Evolutionary conservation across 1,284 basidiomycete genomes (phyloP).

Genomic region (Melampsora americana): DNA sequence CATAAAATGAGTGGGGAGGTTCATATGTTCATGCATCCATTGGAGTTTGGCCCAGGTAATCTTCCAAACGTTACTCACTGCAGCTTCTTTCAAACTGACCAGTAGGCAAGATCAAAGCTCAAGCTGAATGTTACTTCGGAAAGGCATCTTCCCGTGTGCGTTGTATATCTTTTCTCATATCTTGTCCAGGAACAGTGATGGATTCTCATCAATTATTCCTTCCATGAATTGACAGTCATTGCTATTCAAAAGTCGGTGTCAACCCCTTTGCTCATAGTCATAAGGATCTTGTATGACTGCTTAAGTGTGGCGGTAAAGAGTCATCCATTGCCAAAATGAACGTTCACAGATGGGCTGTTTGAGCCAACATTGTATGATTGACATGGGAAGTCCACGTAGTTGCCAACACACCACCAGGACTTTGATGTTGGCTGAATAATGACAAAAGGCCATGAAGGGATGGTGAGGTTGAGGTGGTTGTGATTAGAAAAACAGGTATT

Average conservation of each 20-base stretch:
- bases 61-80: background rate
- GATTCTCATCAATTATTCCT: no score
- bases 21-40: no score
- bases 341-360: no score
- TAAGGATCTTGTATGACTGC: background rate
- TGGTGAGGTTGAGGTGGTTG: no score
- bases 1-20: no score
- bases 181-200: background rate
- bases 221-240: background rate
- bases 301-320: background rate
- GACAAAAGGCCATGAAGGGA: no score
- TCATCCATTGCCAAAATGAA: background rate
- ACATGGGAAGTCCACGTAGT: no score
- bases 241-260: background rate
- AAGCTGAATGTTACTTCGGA: background rate
- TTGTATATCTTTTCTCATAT: background rate
- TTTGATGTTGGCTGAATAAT: no score
- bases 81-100: no score
- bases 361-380: no score
- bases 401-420: no score
- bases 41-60: background rate
- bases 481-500: no score
- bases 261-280: background rate
- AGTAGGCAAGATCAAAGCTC: background rate
- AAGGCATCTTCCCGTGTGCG: background rate